Percentiles rank a stretch among this genome's conserved stretches.
Evolutionary conservation across 2,329 filamentous ascomycete species (phyloP).

Genomic region (Ophiocordyceps polyrhachis-furcata): DNA sequence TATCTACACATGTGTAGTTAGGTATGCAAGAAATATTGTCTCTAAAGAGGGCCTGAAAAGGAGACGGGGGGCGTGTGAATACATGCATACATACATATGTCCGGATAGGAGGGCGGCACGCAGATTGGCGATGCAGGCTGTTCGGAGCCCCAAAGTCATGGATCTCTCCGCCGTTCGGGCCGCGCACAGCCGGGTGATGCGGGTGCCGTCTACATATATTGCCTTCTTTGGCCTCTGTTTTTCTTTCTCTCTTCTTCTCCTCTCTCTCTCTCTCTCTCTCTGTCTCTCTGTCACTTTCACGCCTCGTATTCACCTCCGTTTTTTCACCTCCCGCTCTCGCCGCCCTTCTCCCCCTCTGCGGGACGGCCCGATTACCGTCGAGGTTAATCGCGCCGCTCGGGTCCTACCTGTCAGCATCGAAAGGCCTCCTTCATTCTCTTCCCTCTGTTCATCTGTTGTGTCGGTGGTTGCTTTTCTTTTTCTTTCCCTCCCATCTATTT

Average conservation of each 20-base stretch:
- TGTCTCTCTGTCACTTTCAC: neutral
- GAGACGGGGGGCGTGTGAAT: too few species aligned
- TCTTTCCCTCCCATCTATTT: neutral
- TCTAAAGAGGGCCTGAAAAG: neutral
- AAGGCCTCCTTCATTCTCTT: neutral
- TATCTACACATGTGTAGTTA: too few species aligned
- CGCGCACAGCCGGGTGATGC: neutral
- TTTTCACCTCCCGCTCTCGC: neutral
- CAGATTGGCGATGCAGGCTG: neutral
- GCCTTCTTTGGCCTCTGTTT: neutral
- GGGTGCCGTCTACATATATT: neutral
- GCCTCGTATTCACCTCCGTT: neutral
- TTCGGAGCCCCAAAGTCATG: neutral
- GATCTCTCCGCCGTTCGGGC: neutral
- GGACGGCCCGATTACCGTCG: neutral
- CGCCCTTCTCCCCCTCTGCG: neutral
- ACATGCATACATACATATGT: too few species aligned
- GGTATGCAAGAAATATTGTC: neutral
- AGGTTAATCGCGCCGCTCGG: neutral
- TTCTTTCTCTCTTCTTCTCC: neutral
- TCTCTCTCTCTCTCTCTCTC: neutral
- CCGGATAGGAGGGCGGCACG: neutral
- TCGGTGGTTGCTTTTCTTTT: too few species aligned
- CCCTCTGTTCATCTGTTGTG: neutral
- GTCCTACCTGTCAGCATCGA: neutral